Evolutionary conservation across 2,329 filamentous ascomycete species (phyloP), one percentile per base, ranked within the genome.

Genomic region (Colletotrichum tanaceti): DNA sequence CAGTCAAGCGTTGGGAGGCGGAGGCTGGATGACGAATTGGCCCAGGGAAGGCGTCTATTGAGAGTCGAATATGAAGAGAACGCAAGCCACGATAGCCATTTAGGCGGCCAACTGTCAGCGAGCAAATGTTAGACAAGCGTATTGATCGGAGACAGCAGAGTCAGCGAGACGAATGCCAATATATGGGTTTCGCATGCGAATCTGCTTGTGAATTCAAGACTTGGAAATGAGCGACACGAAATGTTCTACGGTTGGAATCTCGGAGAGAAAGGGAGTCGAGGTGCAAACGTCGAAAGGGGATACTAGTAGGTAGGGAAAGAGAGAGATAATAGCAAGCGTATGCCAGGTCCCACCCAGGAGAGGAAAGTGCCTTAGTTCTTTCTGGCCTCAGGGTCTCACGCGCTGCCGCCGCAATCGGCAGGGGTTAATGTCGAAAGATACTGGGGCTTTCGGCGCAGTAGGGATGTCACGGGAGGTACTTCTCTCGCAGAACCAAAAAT

Each of bases 191-290:
- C 28, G 58, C 35, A 35, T 13, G 46, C 41, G 10, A 38, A 53
- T 44, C 38, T 68, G 57, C 55, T 20, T 55, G 43, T 59, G 54
- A 24, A 41, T 52, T 49, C 22, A 60, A 55, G 24, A 35, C 49
- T 46, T 61, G 20, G 24, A 65, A 65, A 60, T 65, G 62, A 68
- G 65, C 50, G 62, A 60, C 62, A 68, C n/a, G 54, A 68, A 35
- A 60, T n/a, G 65, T 65, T 65, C 65, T 49, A 43, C 55, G 16
- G 38, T 22, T 47, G 65, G 54, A 60, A 65, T 44, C 53, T 55
- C 50, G 61, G 41, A 24, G 55, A 20, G 35, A 54, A 44, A 41
- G 49, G 49, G 49, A 49, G 32, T 54, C 41, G 46, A 50, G 11
- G 41, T 64, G 54, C 32, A 57, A 50, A 32, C 38, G 20, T 49